A percentile compares a stretch with the other conserved stretches of the same genome.
These are phyloP conservation scores for Gynostemma pentaphyllum DNA, from an alignment of 306 rosid genomes.

Conservation along the genomic window DNA sequence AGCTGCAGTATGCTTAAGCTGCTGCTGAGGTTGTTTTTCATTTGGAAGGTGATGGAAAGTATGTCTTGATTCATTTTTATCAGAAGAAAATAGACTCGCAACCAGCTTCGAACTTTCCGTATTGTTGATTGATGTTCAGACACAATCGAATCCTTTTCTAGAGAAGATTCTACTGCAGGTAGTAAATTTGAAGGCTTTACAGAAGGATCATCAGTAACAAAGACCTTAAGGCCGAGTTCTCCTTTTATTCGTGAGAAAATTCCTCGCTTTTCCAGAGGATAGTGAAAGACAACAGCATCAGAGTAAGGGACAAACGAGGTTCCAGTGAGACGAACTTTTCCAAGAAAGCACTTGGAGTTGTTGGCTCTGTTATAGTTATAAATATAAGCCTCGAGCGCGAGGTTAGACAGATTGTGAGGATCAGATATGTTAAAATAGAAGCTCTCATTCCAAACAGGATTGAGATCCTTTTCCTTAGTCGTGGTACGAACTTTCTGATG, in stretches of 20 bases:
- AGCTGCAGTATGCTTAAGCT: too few relatives aligned
- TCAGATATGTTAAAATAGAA: constrained; percentile 78
- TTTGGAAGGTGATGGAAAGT: constrained; percentile 55
- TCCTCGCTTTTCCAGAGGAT: constrained; percentile 63
- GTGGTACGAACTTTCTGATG: constrained; percentile 62
- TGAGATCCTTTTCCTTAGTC: constrained; percentile 52
- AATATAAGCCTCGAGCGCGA: constrained; percentile 49
- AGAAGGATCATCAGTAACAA: constrained; percentile 58
- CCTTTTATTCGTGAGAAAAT: constrained; percentile 57
- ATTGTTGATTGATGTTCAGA: constrained; percentile 20
- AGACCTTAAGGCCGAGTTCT: constrained; percentile 89
- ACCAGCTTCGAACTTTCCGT: constrained; percentile 17
- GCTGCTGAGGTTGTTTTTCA: constrained; percentile 17
- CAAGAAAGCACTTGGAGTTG: constrained; percentile 36
- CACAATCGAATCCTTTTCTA: constrained; percentile 12
- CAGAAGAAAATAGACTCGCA: constrained; percentile 26
- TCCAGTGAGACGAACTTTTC: constrained; percentile 65
- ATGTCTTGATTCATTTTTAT: constrained; percentile 34
- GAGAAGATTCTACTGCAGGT: constrained; percentile 48
- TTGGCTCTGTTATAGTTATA: constrained; percentile 33
- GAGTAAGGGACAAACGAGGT: constrained; percentile 74
- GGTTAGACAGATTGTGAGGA: constrained; percentile 40
- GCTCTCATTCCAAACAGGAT: constrained; percentile 77
- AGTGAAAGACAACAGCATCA: constrained; percentile 73
- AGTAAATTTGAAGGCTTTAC: constrained; percentile 55